Base-by-base conservation (phyloP, 169 alveolate genomes). In the Blepharisma undulans region DNA sequence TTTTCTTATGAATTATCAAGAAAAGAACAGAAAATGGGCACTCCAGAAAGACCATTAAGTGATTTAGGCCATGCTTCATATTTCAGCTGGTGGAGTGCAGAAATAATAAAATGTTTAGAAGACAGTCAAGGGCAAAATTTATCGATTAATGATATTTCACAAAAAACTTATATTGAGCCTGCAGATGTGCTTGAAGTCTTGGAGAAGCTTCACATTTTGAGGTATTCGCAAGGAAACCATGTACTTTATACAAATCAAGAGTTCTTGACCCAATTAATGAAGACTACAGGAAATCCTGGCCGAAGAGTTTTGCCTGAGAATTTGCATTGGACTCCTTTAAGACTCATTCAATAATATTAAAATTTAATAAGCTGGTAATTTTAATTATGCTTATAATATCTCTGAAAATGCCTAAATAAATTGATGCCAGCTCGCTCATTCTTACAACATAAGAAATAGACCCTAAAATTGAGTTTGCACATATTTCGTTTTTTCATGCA, bases 11-110 rank as follows among this genome's bases (percentile, higher is more conserved):
- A 98, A 72, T 96, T 99, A n/a, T 97, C 99, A 4, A 93, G 95
- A 77, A 97, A 94, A 77, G 99, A 99, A 94, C 96, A 97, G 77
- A 97, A 97, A 72, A 94, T 97, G 14, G 99, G 99, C 14, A 97
- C 99, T 2, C 99, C 99, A 5, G 99, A 99, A 95, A 95, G 99
- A 86, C 99, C 99, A 1, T 92, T 99, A 8, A 97, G 99, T 0
- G 99, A 99, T 95, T 95, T 99, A 81, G 99, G 99, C 16, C 96
- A 96, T 84, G 99, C 98, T 29, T 96, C 99, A 12, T 99, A 99
- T 94, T 97, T 98, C 91, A 95, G 99, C 22, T 99, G 97, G 94
- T 99, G 99, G 99, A 96, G 99, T 7, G 96, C 97, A 89, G 95
- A 94, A 90, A 93, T 98, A 25, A 90, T 98, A 72, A 95, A 95